Percentiles rank a stretch among this genome's conserved stretches.
phyloP scores from a whole-genome alignment of 2,329 filamentous ascomycete species.

The Aureobasidium sp. region DNA sequence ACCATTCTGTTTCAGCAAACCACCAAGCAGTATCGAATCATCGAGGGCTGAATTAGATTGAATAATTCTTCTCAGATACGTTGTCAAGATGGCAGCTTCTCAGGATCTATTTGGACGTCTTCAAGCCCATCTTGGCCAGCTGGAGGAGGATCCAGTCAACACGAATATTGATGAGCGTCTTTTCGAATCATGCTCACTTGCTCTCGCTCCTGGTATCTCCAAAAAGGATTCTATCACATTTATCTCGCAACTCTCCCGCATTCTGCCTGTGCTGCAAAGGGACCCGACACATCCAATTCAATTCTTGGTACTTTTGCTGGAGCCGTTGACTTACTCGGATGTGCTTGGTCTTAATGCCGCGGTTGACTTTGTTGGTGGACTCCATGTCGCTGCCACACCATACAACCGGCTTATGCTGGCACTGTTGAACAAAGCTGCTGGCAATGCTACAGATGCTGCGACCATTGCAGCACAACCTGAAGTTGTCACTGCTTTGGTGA shows the following conservation, averaged over 20 bases:
- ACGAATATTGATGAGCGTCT: constrained; percentile 39
- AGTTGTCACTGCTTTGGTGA: constrained; percentile 48
- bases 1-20: neutral
- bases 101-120: constrained; percentile 20
- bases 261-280: constrained; percentile 49
- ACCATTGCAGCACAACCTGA: constrained; percentile 50
- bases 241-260: constrained; percentile 41
- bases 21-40: neutral
- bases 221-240: constrained; percentile 26
- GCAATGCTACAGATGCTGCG: constrained; percentile 47
- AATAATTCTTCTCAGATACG: neutral
- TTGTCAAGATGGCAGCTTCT: neutral
- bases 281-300: constrained; percentile 50
- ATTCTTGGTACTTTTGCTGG: constrained; percentile 44
- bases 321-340: constrained; percentile 44
- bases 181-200: constrained; percentile 45
- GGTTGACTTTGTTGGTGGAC: constrained; percentile 49
- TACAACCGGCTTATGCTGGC: constrained; percentile 52
- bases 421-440: constrained; percentile 50
- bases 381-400: constrained; percentile 40
- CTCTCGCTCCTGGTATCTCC: constrained; percentile 35
- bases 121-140: constrained; percentile 38
- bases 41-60: neutral
- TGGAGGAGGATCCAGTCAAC: constrained; percentile 39
- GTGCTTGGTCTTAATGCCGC: constrained; percentile 42